Evolutionary conservation across 2,329 filamentous ascomycete genomes (phyloP), one percentile per base, ranked within the genome.

Genomic region (Hymenoscyphus repandus): DNA sequence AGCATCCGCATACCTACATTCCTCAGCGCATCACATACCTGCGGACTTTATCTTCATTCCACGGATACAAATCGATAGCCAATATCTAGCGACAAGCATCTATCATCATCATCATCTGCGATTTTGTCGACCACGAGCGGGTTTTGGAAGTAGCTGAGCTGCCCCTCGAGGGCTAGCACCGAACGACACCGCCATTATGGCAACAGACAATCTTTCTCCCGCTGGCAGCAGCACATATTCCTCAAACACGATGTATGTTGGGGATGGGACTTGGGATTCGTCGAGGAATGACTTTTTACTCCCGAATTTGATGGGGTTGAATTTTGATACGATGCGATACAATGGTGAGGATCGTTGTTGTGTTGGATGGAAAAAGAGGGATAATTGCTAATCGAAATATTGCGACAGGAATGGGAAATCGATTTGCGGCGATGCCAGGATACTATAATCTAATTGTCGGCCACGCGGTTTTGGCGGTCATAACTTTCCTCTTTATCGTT

Each of bases 241-340:
- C 60, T 90, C 86, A 46, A 76, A 83, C 63, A 88, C 83, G n/a
- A 74, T 91, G 76, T 76, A 74, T 49, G 87, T 92, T 13, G 88
- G 88, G 56, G 88, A 92, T 66, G 88, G 88, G 18, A 92, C 88
- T 32, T 93, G 88, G 88, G 85, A 91, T 62, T 85, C 85, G 51
- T 75, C 77, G 52, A 85, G 85, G 65, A 89, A 91, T 64, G 83
- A 79, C 15, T 93, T 92, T 66, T 72, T 93, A 48, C 71, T 93
- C 46, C 88, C 88, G 33, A 90, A 90, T 63, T 72, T 93, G 41
- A 74, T 84, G 61, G 87, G 86, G 7, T 70, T 89, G 57, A 88
- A 90, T 65, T 88, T 89, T 66, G 85, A 85, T 45, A 91, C 88
- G 5, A 91, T 88, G 83, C 82, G 78, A 66, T 90, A 90, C 70